Percentiles rank a stretch among this genome's conserved stretches.
phyloP scores from a whole-genome alignment of 257 asterid genomes.

The Salvia miltiorrhiza region DNA sequence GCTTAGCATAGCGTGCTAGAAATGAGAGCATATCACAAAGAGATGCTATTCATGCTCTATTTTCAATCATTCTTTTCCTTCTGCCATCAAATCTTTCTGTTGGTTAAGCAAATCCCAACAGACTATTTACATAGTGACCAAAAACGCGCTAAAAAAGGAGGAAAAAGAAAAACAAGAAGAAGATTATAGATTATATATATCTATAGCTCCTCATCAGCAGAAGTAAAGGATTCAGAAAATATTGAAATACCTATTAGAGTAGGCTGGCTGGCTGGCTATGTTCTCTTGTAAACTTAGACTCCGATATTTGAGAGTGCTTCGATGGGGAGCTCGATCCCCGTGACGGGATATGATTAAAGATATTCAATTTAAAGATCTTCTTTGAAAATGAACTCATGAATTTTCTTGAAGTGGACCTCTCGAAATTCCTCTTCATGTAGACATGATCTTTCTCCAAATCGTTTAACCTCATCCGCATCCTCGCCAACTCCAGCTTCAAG shows the following conservation, averaged over 20 bases:
- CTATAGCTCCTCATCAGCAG: conserved; percentile 20
- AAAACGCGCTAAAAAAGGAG: background rate
- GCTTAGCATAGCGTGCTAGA: background rate
- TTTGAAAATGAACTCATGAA: conserved; percentile 77
- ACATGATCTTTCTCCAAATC: conserved; percentile 96
- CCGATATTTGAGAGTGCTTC: conserved; percentile 69
- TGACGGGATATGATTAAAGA: conserved; percentile 63
- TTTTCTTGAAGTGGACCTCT: conserved; percentile 61
- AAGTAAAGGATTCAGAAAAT: background rate
- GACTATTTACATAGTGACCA: conserved; percentile 37
- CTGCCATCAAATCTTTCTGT: conserved; percentile 7
- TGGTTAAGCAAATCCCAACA: conserved; percentile 28
- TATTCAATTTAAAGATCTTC: conserved; percentile 64
- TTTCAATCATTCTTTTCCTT: background rate
- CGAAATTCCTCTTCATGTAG: conserved; percentile 86
- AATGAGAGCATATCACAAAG: conserved; percentile 4
- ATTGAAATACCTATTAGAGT: conserved; percentile 34
- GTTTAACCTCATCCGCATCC: conserved; percentile 86
- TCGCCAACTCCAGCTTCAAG: conserved; percentile 83
- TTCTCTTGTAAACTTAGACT: conserved; percentile 58
- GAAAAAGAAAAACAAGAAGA: conserved; percentile 1
- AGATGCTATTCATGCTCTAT: background rate
- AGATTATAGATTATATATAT: conserved; percentile 16
- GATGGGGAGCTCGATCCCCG: conserved; percentile 82
- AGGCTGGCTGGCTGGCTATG: conserved; percentile 24